A percentile compares a stretch with the other conserved stretches of the same genome.
Conservation (phyloP, 495 filamentous ascomycete genomes). For the Xylaria curta region DNA sequence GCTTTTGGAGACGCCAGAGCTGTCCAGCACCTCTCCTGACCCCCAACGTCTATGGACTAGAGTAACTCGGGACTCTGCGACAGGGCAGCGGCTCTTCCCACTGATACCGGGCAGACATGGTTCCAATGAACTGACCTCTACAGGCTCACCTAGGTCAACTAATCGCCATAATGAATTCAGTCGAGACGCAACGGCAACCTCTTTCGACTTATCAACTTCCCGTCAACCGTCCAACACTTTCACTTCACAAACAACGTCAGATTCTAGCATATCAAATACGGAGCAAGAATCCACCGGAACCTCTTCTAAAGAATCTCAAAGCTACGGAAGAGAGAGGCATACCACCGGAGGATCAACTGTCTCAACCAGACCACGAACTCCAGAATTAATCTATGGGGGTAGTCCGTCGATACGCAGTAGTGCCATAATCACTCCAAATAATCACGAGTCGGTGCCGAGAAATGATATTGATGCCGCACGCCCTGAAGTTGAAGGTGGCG, state of each 20-base stretch:
- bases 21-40: slow-evolving; percentile 18
- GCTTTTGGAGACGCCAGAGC: slow-evolving; percentile 3
- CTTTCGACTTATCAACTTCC: slow-evolving; percentile 8
- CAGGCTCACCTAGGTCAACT: background rate
- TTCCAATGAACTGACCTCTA: slow-evolving; percentile 16
- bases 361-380: slow-evolving; percentile 25
- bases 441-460: background rate
- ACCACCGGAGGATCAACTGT: slow-evolving; percentile 25
- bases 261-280: background rate
- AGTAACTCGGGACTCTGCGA: slow-evolving; percentile 27
- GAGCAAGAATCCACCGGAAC: slow-evolving; percentile 12
- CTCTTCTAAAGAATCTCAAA: background rate
- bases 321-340: slow-evolving; percentile 19
- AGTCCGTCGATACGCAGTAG: slow-evolving; percentile 24
- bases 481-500: slow-evolving; percentile 6
- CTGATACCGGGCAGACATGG: slow-evolving; percentile 23
- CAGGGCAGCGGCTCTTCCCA: slow-evolving; percentile 37
- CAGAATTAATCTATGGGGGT: slow-evolving; percentile 16
- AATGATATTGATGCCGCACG: background rate
- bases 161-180: background rate
- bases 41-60: slow-evolving; percentile 29
- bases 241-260: slow-evolving; percentile 3
- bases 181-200: slow-evolving; percentile 6
- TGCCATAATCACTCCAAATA: slow-evolving; percentile 10
- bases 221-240: slow-evolving; percentile 14